phyloP scores from a whole-genome alignment of 257 asterid species.

The Jacaranda mimosifolia region DNA sequence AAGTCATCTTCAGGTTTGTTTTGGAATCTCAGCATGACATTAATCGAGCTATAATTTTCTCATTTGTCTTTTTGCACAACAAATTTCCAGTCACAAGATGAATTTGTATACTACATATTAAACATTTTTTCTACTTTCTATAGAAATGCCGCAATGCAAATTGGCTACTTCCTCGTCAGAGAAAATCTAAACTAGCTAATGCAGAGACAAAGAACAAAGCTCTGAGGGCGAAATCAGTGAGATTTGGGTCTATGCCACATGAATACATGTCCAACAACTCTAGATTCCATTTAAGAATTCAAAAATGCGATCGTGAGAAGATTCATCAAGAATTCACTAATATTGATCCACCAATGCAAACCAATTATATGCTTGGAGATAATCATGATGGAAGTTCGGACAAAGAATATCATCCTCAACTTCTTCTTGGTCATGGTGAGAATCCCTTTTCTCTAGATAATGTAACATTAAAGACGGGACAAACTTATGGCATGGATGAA shows the following conservation, averaged over 20 bases:
- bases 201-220: not conserved
- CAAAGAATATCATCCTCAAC: conserved; percentile 6
- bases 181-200: conserved; percentile 15
- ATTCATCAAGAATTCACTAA: not conserved
- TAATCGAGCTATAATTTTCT: not conserved
- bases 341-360: not conserved
- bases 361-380: not conserved
- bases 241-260: conserved; percentile 46
- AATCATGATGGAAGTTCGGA: not conserved
- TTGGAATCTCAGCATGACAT: not conserved
- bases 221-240: conserved; percentile 18
- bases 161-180: conserved; percentile 41
- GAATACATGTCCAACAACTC: not conserved
- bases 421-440: not conserved
- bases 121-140: not conserved
- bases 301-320: not conserved
- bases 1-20: conserved; percentile 60
- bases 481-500: conserved; percentile 11
- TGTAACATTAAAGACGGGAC: not conserved
- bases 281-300: not conserved
- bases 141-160: conserved; percentile 49
- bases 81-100: too few relatives aligned
- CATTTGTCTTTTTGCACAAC: not conserved
- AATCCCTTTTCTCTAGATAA: not conserved
- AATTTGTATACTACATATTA: too few relatives aligned